A percentile compares a stretch with the other conserved stretches of the same genome.
Evolutionary conservation across 257 asterid species (phyloP).

Genomic region (Avicennia marina): DNA sequence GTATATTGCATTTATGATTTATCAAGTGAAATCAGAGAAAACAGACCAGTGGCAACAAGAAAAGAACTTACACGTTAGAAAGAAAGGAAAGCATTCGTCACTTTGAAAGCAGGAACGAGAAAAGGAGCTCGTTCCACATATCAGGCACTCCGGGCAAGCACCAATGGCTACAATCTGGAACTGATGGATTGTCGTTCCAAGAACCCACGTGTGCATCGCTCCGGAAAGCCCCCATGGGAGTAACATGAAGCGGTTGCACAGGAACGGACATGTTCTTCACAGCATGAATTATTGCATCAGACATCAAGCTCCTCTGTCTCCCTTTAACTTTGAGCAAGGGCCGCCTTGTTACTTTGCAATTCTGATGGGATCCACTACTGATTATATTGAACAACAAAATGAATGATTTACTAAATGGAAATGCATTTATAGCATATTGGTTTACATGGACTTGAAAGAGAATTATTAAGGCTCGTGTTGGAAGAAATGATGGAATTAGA

Average conservation of each 20-base stretch:
- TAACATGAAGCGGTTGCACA: constrained; percentile 60
- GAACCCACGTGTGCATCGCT: constrained; percentile 83
- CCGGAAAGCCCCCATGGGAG: constrained; percentile 63
- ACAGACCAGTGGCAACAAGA: too few species aligned
- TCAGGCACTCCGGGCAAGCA: constrained; percentile 96
- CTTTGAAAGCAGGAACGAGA: constrained; percentile 40
- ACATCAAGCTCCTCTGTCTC: constrained; percentile 37
- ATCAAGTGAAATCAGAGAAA: too few species aligned
- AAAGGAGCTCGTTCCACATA: constrained; percentile 76
- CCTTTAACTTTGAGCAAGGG: constrained; percentile 43
- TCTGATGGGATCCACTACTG: constrained; percentile 45
- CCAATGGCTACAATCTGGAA: constrained; percentile 96
- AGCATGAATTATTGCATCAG: constrained; percentile 54
- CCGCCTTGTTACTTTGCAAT: constrained; percentile 63
- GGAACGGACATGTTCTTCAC: constrained; percentile 42
- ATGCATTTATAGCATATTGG: too few species aligned
- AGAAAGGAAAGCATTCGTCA: too few species aligned
- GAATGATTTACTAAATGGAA: too few species aligned
- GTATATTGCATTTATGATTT: too few species aligned
- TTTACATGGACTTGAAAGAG: too few species aligned
- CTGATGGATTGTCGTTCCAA: constrained; percentile 69
- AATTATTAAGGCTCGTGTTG: too few species aligned
- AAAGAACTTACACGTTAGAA: too few species aligned
- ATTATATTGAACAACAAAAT: too few species aligned
- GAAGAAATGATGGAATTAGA: too few species aligned